phyloP scores from a whole-genome alignment of 345 rosid species.

The Cardiospermum halicacabum region DNA sequence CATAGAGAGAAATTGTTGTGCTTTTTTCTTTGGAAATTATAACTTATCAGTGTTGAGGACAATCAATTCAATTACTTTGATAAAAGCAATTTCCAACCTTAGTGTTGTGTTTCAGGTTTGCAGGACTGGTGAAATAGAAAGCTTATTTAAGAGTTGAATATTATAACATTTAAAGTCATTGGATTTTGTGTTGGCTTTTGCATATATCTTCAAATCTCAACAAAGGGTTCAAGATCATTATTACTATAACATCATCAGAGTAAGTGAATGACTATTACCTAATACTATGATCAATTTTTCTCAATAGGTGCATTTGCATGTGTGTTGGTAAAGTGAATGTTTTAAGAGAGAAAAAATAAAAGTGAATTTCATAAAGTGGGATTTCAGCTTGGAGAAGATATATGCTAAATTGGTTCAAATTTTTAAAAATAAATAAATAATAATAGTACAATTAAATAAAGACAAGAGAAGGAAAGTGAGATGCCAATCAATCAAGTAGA shows the following conservation, averaged over 20 bases:
- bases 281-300: too few relatives aligned
- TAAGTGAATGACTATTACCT: too few relatives aligned
- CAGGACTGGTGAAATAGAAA: constrained; percentile 7
- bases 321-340: constrained; percentile 17
- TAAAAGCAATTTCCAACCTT: constrained; percentile 12
- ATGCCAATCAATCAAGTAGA: constrained; percentile 5
- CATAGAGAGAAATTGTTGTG: constrained; percentile 7
- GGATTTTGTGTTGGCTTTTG: constrained; percentile 5
- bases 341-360: background rate
- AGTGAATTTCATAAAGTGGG: constrained; percentile 11
- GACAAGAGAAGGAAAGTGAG: constrained; percentile 16
- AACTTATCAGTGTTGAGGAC: background rate
- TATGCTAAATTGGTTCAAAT: constrained; percentile 11
- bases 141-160: background rate
- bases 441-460: too few relatives aligned
- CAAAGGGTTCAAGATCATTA: too few relatives aligned
- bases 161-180: background rate
- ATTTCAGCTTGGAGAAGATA: constrained; percentile 2
- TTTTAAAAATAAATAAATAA: too few relatives aligned
- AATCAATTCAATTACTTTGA: constrained; percentile 7
- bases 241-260: too few relatives aligned
- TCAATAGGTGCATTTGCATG: background rate
- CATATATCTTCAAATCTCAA: constrained; percentile 18
- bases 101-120: constrained; percentile 2
- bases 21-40: background rate